Conservation (phyloP, 1,139 yeast genomes). For the Starmera stellimalicola region DNA sequence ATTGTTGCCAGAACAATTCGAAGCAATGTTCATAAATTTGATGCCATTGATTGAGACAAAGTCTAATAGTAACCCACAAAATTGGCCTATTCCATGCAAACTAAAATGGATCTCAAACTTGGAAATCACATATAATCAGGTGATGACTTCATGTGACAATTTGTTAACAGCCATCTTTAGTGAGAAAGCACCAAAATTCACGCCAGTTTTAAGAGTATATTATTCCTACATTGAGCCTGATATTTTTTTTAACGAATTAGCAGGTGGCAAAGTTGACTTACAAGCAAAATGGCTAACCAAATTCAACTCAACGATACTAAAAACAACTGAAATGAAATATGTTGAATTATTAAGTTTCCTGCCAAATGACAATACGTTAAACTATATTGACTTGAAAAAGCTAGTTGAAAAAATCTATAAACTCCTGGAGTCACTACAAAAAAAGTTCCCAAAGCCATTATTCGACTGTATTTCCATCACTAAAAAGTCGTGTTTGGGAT, state of each 20-base stretch:
- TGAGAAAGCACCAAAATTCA: slow-evolving; percentile 50
- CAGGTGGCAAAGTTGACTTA: slow-evolving; percentile 25
- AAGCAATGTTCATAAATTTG: slow-evolving; percentile 19
- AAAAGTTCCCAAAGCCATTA: slow-evolving; percentile 51
- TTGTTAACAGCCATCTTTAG: slow-evolving; percentile 38
- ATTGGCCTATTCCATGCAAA: slow-evolving; percentile 44
- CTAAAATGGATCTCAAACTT: slow-evolving; percentile 44
- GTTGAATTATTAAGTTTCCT: slow-evolving; percentile 45
- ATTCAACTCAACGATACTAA: slow-evolving; percentile 37
- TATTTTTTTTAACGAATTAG: slow-evolving; percentile 29
- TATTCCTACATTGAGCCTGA: slow-evolving; percentile 46
- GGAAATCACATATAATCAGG: slow-evolving; percentile 36
- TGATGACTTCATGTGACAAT: slow-evolving; percentile 38
- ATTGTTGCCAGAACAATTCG: slow-evolving; percentile 17
- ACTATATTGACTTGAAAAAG: slow-evolving; percentile 47
- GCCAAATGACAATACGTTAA: slow-evolving; percentile 57
- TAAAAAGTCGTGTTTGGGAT: slow-evolving; percentile 43
- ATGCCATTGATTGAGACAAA: slow-evolving; percentile 23
- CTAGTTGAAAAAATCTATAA: slow-evolving; percentile 47
- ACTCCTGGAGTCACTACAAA: slow-evolving; percentile 45
- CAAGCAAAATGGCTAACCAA: slow-evolving; percentile 41
- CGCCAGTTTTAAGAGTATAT: slow-evolving; percentile 41
- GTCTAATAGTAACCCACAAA: slow-evolving; percentile 31
- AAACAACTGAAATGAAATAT: slow-evolving; percentile 51
- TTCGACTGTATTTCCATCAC: slow-evolving; percentile 51